Conservation (phyloP, 805 yeast genomes). For the Yarrowia yakushimensis region DNA sequence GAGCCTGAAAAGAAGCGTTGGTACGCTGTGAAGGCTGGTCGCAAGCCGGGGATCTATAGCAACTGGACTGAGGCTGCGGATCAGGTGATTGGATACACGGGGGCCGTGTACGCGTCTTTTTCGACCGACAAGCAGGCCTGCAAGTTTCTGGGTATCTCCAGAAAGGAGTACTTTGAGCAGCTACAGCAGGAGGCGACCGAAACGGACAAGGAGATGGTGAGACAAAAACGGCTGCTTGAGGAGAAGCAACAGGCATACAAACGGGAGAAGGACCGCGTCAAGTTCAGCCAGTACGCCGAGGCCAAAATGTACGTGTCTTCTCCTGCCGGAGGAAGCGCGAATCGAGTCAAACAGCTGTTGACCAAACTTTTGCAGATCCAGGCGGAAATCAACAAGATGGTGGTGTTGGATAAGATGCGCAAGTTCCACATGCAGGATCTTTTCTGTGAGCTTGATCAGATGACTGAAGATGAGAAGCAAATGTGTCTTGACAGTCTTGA, state of each 20-base stretch:
- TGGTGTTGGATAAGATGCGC: background rate
- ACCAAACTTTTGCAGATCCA: background rate
- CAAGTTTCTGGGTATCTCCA: background rate
- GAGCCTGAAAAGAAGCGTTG: background rate
- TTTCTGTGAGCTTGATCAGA: background rate
- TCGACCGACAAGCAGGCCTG: background rate
- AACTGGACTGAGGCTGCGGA: background rate
- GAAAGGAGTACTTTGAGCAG: background rate
- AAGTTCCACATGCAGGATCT: background rate
- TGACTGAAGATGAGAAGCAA: background rate
- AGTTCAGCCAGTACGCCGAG: background rate
- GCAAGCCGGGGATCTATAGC: background rate
- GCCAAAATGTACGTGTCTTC: background rate
- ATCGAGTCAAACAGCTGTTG: background rate
- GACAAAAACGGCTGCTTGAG: too few species aligned
- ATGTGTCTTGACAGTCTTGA: background rate
- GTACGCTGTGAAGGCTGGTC: background rate
- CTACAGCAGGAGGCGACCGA: background rate
- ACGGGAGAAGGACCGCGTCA: background rate
- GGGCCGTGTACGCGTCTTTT: background rate
- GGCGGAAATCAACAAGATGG: background rate
- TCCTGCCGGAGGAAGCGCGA: background rate
- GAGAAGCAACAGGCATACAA: background rate
- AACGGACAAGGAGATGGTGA: background rate
- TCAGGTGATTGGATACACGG: background rate